Conservation (phyloP, 805 yeast genomes). For the Brettanomyces anomalus region DNA sequence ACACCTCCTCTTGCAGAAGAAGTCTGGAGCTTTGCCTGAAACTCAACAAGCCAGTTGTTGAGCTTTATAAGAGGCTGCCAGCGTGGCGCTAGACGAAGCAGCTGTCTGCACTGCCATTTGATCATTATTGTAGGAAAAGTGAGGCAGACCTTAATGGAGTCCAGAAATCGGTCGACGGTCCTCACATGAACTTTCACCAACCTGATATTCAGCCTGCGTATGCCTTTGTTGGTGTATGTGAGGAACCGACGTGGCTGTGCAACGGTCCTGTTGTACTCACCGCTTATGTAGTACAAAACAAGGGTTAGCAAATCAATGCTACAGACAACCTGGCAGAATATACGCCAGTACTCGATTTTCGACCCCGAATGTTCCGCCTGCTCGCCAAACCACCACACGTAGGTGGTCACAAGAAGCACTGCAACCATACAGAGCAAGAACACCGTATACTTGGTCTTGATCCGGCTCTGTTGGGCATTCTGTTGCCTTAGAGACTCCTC, state of each 20-base stretch:
- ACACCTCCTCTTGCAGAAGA: conserved; percentile 53
- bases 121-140: conserved; percentile 10
- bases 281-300: conserved; percentile 73
- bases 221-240: conserved; percentile 78
- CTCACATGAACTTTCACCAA: conserved; percentile 52
- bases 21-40: conserved; percentile 18
- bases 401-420: conserved; percentile 27
- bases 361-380: neutral
- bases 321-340: conserved; percentile 43
- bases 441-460: conserved; percentile 53
- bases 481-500: conserved; percentile 85
- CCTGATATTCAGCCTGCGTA: conserved; percentile 73
- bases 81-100: conserved; percentile 6
- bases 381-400: conserved; percentile 23
- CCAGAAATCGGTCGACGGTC: conserved; percentile 24
- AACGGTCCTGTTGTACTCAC: conserved; percentile 82
- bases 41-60: conserved; percentile 16
- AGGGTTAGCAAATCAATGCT: conserved; percentile 59
- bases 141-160: conserved; percentile 10
- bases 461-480: conserved; percentile 56
- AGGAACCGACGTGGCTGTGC: conserved; percentile 74
- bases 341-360: conserved; percentile 12
- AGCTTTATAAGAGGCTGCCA: conserved; percentile 2
- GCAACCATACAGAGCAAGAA: conserved; percentile 38
- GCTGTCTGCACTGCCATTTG: conserved; percentile 6